These are phyloP conservation scores for Amanita thiersii DNA, from an alignment of 768 basidiomycete genomes.

Conservation along the genomic window DNA sequence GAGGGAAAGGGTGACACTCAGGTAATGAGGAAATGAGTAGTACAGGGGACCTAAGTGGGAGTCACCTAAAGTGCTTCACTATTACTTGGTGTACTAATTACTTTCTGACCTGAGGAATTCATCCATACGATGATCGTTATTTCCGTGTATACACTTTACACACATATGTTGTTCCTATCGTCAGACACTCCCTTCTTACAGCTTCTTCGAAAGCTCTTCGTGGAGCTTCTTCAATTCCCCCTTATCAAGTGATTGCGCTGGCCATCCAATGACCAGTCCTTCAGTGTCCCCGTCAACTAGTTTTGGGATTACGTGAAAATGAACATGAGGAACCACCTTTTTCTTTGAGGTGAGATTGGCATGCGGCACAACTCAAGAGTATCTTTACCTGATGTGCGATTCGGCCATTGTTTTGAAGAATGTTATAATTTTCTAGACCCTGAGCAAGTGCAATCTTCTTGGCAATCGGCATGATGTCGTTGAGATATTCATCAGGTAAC, in stretches of 20 bases:
- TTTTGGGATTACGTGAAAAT: slow-evolving; percentile 94
- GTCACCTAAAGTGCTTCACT: no score
- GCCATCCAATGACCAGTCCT: slow-evolving; percentile 84
- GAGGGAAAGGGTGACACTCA: no score
- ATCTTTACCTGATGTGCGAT: slow-evolving; percentile 48
- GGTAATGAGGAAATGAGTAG: no score
- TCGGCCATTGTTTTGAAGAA: slow-evolving; percentile 61
- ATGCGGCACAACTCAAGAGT: not conserved
- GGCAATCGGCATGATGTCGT: slow-evolving; percentile 68
- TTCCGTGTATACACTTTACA: no score
- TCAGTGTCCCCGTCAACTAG: slow-evolving; percentile 51
- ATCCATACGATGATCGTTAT: no score
- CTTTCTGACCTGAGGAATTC: no score
- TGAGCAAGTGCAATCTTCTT: slow-evolving; percentile 84
- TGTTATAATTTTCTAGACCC: slow-evolving; percentile 75
- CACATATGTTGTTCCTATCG: not conserved
- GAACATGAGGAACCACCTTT: slow-evolving; percentile 73
- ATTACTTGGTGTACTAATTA: no score
- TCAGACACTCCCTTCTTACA: slow-evolving; percentile 19
- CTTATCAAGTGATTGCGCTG: slow-evolving; percentile 45
- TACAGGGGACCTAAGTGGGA: no score
- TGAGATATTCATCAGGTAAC: slow-evolving; percentile 77
- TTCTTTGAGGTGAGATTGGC: not conserved
- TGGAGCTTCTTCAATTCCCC: slow-evolving; percentile 54
- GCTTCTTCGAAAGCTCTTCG: slow-evolving; percentile 46